Evolutionary conservation across 2,329 filamentous ascomycete species (phyloP).

Genomic region (Trichoderma aggressivum): DNA sequence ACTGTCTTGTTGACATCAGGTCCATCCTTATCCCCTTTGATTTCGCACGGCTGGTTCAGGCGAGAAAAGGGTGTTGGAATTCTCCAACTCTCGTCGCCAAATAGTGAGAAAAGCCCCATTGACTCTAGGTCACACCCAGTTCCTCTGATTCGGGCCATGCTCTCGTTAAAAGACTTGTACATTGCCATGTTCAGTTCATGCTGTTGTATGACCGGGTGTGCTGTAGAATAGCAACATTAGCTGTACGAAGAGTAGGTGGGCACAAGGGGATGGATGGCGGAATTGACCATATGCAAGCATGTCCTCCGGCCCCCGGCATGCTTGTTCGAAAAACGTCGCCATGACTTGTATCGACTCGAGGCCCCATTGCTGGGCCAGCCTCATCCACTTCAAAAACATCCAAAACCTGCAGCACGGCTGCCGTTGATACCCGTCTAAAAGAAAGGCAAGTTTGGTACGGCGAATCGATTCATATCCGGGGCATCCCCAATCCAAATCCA

Average conservation of each 20-base stretch:
- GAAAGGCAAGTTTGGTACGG: neutral
- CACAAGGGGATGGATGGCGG: neutral
- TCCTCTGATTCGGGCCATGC: neutral
- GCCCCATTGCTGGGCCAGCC: neutral
- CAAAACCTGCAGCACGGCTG: neutral
- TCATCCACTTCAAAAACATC: neutral
- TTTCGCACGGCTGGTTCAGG: neutral
- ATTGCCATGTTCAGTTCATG: neutral
- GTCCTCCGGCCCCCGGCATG: neutral
- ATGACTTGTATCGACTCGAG: neutral
- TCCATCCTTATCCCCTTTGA: neutral
- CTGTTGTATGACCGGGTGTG: neutral
- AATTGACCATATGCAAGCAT: neutral
- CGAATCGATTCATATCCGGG: neutral
- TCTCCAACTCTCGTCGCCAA: neutral
- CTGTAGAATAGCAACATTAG: neutral
- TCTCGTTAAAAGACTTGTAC: neutral
- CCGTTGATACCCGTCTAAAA: neutral
- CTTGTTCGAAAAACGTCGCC: neutral
- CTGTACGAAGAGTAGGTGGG: neutral
- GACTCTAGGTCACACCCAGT: neutral
- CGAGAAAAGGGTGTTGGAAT: neutral
- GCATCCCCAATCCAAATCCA: neutral
- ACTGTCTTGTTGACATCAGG: neutral
- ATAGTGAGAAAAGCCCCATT: neutral